phyloP scores from a whole-genome alignment of 225 moss, liverwort and hornwort genomes.

The Pseudoscleropodium purum region DNA sequence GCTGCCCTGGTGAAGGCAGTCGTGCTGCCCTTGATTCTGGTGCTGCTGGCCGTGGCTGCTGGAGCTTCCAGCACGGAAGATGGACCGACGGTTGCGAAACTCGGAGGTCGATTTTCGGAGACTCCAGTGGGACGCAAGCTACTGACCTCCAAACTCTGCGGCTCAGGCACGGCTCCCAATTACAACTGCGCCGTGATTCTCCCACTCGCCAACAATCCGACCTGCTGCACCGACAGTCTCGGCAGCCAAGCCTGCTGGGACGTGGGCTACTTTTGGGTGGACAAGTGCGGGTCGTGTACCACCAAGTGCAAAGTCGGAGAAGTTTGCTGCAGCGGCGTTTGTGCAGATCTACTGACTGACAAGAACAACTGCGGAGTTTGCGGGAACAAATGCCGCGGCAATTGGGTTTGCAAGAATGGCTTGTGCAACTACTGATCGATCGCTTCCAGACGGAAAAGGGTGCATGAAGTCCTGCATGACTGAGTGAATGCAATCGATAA shows the following conservation, averaged over 20 bases:
- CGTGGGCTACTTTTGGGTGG: not conserved
- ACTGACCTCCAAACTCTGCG: rapidly evolving
- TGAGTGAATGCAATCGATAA: not conserved
- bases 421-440: not conserved
- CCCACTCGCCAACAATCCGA: rapidly evolving
- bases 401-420: rapidly evolving
- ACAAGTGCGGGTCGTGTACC: not conserved
- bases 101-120: not conserved
- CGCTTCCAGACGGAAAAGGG: not conserved
- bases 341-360: not conserved
- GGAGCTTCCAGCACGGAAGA: not conserved
- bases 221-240: not conserved
- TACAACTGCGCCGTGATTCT: rapidly evolving
- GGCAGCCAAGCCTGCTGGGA: not conserved
- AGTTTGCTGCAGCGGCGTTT: not conserved
- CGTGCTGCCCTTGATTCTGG: not conserved
- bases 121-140: not conserved
- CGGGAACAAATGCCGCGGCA: not conserved
- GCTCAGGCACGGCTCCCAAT: not conserved
- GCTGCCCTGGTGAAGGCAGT: not conserved
- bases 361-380: not conserved
- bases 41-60: not conserved
- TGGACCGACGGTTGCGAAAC: not conserved
- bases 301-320: not conserved
- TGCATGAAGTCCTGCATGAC: not conserved